Conservation (phyloP, 129 eudicot genomes). For the Silybum marianum region DNA sequence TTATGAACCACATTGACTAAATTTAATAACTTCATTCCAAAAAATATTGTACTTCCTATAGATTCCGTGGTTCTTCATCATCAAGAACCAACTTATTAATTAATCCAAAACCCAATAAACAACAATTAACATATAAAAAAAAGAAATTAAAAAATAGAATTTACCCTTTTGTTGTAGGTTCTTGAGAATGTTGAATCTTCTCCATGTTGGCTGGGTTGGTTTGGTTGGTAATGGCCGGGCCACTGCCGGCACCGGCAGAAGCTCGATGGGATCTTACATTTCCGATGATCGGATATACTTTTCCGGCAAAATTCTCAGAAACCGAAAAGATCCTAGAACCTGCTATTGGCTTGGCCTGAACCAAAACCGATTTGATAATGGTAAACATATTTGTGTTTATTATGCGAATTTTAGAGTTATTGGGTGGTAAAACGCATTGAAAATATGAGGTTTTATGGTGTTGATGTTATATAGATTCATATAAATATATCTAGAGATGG, state of each 20-base stretch:
- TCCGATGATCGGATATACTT: neutral
- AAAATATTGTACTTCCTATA: no score
- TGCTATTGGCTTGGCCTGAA: constrained; percentile 8
- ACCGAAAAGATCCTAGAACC: neutral
- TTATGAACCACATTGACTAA: no score
- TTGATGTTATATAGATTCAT: constrained; percentile 9
- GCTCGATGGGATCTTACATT: constrained; percentile 8
- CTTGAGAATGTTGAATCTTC: constrained; percentile 36
- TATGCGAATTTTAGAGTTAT: neutral
- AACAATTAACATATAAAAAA: neutral
- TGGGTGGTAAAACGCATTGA: neutral
- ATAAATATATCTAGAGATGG: constrained; percentile 4
- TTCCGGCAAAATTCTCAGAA: constrained; percentile 10
- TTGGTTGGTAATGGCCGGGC: constrained; percentile 11
- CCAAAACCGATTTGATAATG: constrained; percentile 6
- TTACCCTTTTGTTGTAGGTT: constrained; percentile 29
- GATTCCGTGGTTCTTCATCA: neutral
- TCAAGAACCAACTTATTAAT: no score
- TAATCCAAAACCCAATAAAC: neutral
- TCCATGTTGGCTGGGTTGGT: constrained; percentile 21
- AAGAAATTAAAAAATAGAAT: neutral
- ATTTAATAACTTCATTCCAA: no score
- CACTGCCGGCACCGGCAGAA: neutral
- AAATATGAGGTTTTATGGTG: neutral
- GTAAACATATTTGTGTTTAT: constrained; percentile 11